Percentiles rank a stretch among this genome's conserved stretches.
These are phyloP conservation scores for Monilinia polystroma DNA, from an alignment of 2,329 filamentous ascomycete genomes.

Conservation along the genomic window DNA sequence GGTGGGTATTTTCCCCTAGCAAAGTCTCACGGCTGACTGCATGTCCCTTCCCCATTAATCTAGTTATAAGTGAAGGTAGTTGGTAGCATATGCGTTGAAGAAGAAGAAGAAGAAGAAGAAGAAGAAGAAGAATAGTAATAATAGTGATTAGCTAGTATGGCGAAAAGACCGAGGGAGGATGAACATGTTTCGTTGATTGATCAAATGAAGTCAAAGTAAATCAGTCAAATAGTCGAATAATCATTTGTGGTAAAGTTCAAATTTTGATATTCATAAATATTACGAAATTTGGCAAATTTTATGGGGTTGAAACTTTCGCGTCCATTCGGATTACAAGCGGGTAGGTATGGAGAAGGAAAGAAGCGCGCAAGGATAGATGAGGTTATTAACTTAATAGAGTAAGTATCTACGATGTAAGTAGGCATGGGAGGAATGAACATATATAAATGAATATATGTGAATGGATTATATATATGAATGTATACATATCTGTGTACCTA, in stretches of 20 bases:
- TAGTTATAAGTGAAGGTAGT: background rate
- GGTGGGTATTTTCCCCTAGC: background rate
- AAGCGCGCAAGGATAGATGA: background rate
- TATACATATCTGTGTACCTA: too few relatives aligned
- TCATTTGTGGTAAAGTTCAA: background rate
- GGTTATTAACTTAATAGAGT: too few relatives aligned
- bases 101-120: too few relatives aligned
- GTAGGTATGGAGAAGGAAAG: background rate
- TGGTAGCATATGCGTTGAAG: background rate
- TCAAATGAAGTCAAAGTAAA: background rate
- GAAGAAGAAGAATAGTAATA: too few relatives aligned
- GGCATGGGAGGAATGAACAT: too few relatives aligned
- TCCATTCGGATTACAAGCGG: too few relatives aligned
- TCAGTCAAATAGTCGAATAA: background rate
- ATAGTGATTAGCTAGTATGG: background rate
- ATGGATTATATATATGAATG: too few relatives aligned
- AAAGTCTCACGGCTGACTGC: conserved; percentile 7
- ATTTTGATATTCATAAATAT: background rate
- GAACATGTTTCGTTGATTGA: too few relatives aligned
- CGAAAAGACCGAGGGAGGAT: background rate
- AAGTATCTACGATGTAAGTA: too few relatives aligned
- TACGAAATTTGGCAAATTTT: background rate
- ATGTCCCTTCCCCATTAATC: background rate
- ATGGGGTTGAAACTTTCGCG: too few relatives aligned
- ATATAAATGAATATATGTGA: too few relatives aligned